Evolutionary conservation across 2,329 filamentous ascomycete genomes (phyloP), one percentile per base, ranked within the genome.

Genomic region (Arachnomyces sp.): DNA sequence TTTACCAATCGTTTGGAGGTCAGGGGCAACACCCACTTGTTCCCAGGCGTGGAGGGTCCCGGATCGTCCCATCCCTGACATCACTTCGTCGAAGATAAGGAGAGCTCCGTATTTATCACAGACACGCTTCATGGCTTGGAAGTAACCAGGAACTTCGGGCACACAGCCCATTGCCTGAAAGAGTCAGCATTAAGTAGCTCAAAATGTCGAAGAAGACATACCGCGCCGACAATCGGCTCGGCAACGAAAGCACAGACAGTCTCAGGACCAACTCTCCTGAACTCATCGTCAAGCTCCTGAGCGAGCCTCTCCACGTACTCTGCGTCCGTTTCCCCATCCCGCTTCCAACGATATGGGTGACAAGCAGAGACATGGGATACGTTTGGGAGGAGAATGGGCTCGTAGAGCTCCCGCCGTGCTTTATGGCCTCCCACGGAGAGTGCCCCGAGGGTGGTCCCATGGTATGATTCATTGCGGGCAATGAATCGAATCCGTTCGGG

Each of bases 41-140:
- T 79, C 67, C 73, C 74, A 80, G 5, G 72, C 76, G 48, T 79
- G 75, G 2, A 76, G 53, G 1, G 70, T 72, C 1, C 75, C 76
- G n/a, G 65, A 68, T 5, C 76, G 68, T 5, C 77, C 77, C 64
- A 75, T 73, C 2, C 77, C 76, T 46, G 68, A 73, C 81, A 88
- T 85, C 33, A 87, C 72, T 55, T 90, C 85, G 52, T 92, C 86
- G 0, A 90, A 63, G 34, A 90, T 81, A n/a, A 92, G 67, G 0
- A 92, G 71, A 0, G 81, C 77, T 0, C 81, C 84, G 52, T 90
- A 70, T 44, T 75, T 76, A 38, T 81, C 72, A 56, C 85, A 92
- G 1, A 92, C 66, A 2, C 66, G 64, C 51, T 74, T 74, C 60
- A 90, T 76, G 1, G 80, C 82, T 37, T 68, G 63, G 36, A 89